phyloP scores from a whole-genome alignment of 768 basidiomycete species.

The Pulveroboletus sp. region DNA sequence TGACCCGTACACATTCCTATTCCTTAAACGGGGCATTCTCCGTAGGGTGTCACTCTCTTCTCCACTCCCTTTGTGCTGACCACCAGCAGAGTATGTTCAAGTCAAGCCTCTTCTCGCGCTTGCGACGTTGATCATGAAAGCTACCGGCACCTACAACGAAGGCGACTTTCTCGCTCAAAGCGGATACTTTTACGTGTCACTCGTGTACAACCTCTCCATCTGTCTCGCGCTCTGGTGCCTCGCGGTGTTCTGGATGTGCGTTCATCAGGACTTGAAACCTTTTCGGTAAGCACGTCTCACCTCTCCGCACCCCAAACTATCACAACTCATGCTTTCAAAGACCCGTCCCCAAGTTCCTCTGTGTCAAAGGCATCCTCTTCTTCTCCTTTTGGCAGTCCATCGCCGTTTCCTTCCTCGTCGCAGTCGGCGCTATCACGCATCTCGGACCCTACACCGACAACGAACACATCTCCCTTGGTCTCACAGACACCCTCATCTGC shows the following conservation, averaged over 20 bases:
- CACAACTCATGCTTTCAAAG: slow-evolving; percentile 33
- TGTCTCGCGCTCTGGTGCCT: slow-evolving; percentile 82
- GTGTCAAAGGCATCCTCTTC: slow-evolving; percentile 97
- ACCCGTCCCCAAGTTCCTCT: slow-evolving; percentile 95
- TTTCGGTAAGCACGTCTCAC: slow-evolving; percentile 54
- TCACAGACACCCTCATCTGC: slow-evolving; percentile 90
- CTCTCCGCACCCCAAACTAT: neutral
- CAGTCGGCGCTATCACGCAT: slow-evolving; percentile 65
- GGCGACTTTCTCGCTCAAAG: slow-evolving; percentile 80
- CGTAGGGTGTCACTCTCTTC: slow-evolving; percentile 43
- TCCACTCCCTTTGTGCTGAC: slow-evolving; percentile 1
- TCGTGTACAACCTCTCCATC: slow-evolving; percentile 81
- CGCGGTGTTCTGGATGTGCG: slow-evolving; percentile 95
- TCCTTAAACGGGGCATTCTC: slow-evolving; percentile 90
- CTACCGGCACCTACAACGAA: slow-evolving; percentile 81
- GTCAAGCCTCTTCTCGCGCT: slow-evolving; percentile 88
- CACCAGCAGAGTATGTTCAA: slow-evolving; percentile 84
- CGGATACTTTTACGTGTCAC: slow-evolving; percentile 87
- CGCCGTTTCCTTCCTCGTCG: slow-evolving; percentile 82
- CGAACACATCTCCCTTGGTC: slow-evolving; percentile 85
- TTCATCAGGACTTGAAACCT: slow-evolving; percentile 82
- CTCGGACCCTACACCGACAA: slow-evolving; percentile 85
- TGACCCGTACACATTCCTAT: slow-evolving; percentile 92
- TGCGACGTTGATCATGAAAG: slow-evolving; percentile 82
- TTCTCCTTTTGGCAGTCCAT: slow-evolving; percentile 98